phyloP scores from a whole-genome alignment of 257 asterid genomes.

The Fraxinus americana region DNA sequence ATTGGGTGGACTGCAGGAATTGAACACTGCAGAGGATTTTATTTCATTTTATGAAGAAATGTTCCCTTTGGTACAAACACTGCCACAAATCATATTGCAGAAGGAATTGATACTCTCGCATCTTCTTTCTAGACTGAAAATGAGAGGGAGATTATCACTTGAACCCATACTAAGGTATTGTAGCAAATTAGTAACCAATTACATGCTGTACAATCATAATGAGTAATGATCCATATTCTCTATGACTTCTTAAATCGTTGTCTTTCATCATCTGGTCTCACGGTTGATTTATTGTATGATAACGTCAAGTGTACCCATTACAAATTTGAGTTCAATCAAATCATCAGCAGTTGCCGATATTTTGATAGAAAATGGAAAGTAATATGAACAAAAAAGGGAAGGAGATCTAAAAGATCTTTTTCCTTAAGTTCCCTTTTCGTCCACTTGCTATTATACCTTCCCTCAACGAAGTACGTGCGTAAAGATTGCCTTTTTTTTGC shows the following conservation, averaged over 20 bases:
- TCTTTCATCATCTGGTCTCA: neutral
- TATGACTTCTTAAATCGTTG: neutral
- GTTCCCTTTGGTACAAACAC: constrained; percentile 84
- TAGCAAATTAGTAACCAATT: neutral
- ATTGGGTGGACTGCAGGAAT: constrained; percentile 57
- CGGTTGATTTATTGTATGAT: neutral
- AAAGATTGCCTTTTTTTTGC: neutral
- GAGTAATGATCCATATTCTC: neutral
- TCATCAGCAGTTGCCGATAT: too few species aligned
- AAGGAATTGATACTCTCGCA: constrained; percentile 62
- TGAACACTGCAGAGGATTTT: constrained; percentile 91
- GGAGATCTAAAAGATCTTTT: neutral
- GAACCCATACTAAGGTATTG: constrained; percentile 82
- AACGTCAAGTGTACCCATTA: too few species aligned
- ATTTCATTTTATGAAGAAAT: constrained; percentile 82
- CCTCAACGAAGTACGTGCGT: neutral
- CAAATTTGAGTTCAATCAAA: too few species aligned
- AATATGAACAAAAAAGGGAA: neutral
- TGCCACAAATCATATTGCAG: constrained; percentile 84
- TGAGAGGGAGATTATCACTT: constrained; percentile 74
- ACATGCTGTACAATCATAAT: neutral
- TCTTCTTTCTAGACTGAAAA: constrained; percentile 63
- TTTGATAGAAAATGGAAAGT: too few species aligned
- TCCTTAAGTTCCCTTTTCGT: neutral
- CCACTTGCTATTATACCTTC: neutral